These are phyloP conservation scores for Zizania latifolia DNA, from an alignment of 176 grass and related monocot genomes.

Conservation along the genomic window DNA sequence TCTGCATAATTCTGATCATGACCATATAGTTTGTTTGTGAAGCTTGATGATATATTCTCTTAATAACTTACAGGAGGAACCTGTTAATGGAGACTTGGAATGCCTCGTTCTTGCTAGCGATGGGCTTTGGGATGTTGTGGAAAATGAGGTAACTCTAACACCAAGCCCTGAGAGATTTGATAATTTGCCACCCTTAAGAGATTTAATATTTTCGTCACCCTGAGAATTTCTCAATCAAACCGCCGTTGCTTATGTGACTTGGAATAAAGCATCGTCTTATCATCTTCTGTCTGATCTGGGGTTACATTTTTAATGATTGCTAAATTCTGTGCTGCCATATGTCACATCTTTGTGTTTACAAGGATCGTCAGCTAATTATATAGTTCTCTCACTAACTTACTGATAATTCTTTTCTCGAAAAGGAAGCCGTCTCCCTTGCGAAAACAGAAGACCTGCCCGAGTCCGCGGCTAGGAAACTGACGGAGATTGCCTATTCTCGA, in stretches of 20 bases:
- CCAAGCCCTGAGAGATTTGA: too few species aligned
- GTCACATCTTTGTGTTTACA: background rate
- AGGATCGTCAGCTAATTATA: background rate
- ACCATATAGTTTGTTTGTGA: background rate
- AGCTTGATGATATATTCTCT: constrained; percentile 12
- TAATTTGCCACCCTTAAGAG: too few species aligned
- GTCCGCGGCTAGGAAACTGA: constrained; percentile 55
- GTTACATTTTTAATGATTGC: background rate
- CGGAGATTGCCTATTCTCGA: constrained; percentile 51
- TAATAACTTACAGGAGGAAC: constrained; percentile 53
- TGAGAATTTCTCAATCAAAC: constrained; percentile 5
- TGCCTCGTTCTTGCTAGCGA: constrained; percentile 90
- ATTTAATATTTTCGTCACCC: background rate
- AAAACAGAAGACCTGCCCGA: constrained; percentile 64
- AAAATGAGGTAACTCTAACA: constrained; percentile 71
- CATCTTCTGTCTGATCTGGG: background rate
- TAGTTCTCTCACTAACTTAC: background rate
- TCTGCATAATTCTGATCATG: background rate
- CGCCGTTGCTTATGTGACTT: background rate
- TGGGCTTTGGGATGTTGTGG: constrained; percentile 84
- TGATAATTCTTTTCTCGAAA: constrained; percentile 11
- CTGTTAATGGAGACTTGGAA: constrained; percentile 60
- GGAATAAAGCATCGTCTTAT: background rate
- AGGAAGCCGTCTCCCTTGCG: constrained; percentile 70
- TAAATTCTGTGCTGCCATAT: background rate